Evolutionary conservation across 306 rosid genomes (phyloP), one percentile per base, ranked within the genome.

Genomic region (Lathyrus oleraceus): DNA sequence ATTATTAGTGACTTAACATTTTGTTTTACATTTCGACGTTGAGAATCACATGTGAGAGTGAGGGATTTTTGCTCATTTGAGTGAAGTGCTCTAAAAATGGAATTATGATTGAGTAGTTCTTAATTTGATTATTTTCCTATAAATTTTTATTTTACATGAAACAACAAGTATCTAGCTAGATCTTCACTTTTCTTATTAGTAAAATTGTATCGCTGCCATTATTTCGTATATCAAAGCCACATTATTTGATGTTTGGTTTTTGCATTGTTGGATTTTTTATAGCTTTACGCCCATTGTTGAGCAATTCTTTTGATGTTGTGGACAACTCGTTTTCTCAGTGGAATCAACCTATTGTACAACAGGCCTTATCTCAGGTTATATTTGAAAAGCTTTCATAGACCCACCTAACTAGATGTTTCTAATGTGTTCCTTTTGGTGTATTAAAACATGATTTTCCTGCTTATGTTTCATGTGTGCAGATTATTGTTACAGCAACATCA

Each of bases 211-310:
- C 35, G 28, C 56, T 69, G 45, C 49, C 14, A 42, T 61, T 28
- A 69, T 58, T 35, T 54, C 61, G 44, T 69, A 52, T 49, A 25
- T 35, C 23, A 12, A 52, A 38, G 16, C 38, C 47, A 56, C 71
- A 40, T 73, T 65, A 12, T 52, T 14, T 48, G 75, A 45, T 69
- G 19, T 79, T 62, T 72, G n/a, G 38, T 52, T 14, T 79, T 43
- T 42, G 17, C 30, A 40, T 10, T 72, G 40, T 65, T 49, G 75
- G 49, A 25, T 10, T 83, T 86, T 79, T 79, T 75, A 69, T 74
- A 92, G 98, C 90, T 43, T 85, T 92, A 69, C 98, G 98, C 77
- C 98, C 98, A 76, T 76, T 72, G 63, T 75, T 87, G 76, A 88
- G 75, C 85, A 83, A 84, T 66, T 78, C 92, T 68, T 85, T 70